phyloP scores from a whole-genome alignment of 371 early-diverging fungal genomes.

The Capillidium heterosporum region DNA sequence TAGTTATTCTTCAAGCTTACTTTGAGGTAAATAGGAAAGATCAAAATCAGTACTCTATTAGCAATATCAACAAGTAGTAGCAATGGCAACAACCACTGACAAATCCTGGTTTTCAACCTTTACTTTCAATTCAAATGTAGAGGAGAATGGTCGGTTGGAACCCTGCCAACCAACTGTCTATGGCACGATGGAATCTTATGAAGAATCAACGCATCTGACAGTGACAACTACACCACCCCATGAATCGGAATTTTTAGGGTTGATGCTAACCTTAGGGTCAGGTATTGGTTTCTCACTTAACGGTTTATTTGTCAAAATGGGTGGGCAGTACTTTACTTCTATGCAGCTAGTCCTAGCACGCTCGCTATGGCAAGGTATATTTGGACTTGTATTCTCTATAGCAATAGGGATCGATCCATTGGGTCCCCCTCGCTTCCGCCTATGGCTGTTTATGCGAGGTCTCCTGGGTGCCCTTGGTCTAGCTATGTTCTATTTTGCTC shows the following conservation, averaged over 20 bases:
- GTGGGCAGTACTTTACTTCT: conserved; percentile 28
- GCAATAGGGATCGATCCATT: conserved; percentile 27
- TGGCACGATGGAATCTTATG: too few species aligned
- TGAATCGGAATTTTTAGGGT: conserved; percentile 17
- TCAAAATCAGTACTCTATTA: too few species aligned
- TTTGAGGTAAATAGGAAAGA: too few species aligned
- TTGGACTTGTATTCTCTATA: conserved; percentile 29
- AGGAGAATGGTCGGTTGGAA: too few species aligned
- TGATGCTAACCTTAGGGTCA: conserved; percentile 37
- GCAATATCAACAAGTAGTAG: too few species aligned
- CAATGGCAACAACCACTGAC: too few species aligned
- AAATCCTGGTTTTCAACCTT: too few species aligned
- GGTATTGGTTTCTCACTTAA: conserved; percentile 51
- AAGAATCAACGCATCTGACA: too few species aligned
- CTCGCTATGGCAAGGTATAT: conserved; percentile 33
- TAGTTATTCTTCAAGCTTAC: too few species aligned
- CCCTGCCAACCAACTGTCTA: too few species aligned
- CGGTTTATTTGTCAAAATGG: conserved; percentile 46
- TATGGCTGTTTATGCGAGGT: conserved; percentile 40
- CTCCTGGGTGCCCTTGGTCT: conserved; percentile 42
- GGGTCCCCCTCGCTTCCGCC: conserved; percentile 25
- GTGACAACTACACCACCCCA: background rate
- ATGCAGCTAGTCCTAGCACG: conserved; percentile 53
- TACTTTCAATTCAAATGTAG: too few species aligned
- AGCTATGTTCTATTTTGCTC: conserved; percentile 47